These are phyloP conservation scores for Scytalidium sp. DNA, from an alignment of 2,329 filamentous ascomycete genomes.

Conservation along the genomic window DNA sequence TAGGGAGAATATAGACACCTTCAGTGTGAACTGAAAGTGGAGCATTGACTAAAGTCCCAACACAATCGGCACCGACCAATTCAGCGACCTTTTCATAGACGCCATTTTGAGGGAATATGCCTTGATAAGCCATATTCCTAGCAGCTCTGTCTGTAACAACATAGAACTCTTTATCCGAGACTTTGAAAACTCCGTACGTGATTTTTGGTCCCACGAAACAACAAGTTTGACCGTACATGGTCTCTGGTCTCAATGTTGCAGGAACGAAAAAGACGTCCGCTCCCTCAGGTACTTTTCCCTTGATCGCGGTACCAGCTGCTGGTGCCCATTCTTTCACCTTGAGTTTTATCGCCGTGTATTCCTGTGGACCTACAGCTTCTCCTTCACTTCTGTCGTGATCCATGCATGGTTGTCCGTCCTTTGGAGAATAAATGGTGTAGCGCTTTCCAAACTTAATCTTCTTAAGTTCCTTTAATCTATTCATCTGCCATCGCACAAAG, in stretches of 20 bases:
- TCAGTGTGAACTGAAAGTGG: slow-evolving; percentile 83
- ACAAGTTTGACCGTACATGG: slow-evolving; percentile 97
- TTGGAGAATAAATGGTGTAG: slow-evolving; percentile 91
- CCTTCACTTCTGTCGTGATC: slow-evolving; percentile 81
- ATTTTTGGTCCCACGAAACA: slow-evolving; percentile 93
- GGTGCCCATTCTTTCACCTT: slow-evolving; percentile 87
- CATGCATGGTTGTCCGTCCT: slow-evolving; percentile 84
- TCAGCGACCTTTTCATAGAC: slow-evolving; percentile 72
- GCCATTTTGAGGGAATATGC: slow-evolving; percentile 75
- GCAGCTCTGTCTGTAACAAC: slow-evolving; percentile 79
- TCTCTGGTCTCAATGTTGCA: slow-evolving; percentile 90
- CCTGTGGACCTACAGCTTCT: slow-evolving; percentile 80
- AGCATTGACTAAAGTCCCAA: slow-evolving; percentile 87
- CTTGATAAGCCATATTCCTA: slow-evolving; percentile 95
- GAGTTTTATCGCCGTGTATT: slow-evolving; percentile 91
- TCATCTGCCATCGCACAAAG: slow-evolving; percentile 98
- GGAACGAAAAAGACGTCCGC: slow-evolving; percentile 86
- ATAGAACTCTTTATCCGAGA: slow-evolving; percentile 75
- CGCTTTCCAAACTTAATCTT: slow-evolving; percentile 94
- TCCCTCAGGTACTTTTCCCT: slow-evolving; percentile 73
- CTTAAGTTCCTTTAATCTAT: slow-evolving; percentile 78
- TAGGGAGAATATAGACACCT: slow-evolving; percentile 85
- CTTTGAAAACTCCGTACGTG: slow-evolving; percentile 84
- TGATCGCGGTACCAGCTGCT: slow-evolving; percentile 66
- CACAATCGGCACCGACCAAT: slow-evolving; percentile 71